A percentile compares a stretch with the other conserved stretches of the same genome.
Conservation (phyloP, 2,329 filamentous ascomycete genomes). For the Aaosphaeria arxii region DNA sequence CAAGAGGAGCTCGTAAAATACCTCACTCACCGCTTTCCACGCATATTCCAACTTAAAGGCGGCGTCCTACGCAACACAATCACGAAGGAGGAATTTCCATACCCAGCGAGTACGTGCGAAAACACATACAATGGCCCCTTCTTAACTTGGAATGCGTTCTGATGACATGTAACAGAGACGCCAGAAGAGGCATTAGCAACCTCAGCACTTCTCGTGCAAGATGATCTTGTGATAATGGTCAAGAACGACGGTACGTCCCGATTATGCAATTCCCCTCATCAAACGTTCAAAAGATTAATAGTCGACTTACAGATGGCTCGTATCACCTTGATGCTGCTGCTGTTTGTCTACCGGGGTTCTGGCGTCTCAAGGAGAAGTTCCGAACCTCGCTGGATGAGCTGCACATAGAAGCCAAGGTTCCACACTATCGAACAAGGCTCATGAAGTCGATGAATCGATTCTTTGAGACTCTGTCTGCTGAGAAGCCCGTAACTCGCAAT, state of each 20-base stretch:
- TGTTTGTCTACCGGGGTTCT: slow-evolving; percentile 6
- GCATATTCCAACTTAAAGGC: slow-evolving; percentile 2
- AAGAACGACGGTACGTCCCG: slow-evolving; percentile 2
- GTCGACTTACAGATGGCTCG: not conserved
- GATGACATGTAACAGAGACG: not conserved
- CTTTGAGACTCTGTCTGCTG: slow-evolving; percentile 2
- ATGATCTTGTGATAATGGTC: slow-evolving; percentile 5
- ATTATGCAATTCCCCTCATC: not conserved
- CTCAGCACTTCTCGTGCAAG: slow-evolving; percentile 3
- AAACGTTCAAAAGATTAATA: not conserved
- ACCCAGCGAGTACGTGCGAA: not conserved
- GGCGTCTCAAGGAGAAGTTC: slow-evolving; percentile 6
- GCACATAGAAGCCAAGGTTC: slow-evolving; percentile 6
- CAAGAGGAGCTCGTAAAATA: slow-evolving; percentile 25
- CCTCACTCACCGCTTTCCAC: slow-evolving; percentile 5
- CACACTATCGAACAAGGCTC: slow-evolving; percentile 4
- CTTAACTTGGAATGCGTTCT: not conserved
- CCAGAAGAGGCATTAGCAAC: slow-evolving; percentile 3
- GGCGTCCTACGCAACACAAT: slow-evolving; percentile 1
- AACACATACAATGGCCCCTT: not conserved
- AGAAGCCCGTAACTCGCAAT: slow-evolving; percentile 4
- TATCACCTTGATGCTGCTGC: slow-evolving; percentile 6
- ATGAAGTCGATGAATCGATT: slow-evolving; percentile 7
- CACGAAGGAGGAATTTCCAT: slow-evolving; percentile 3
- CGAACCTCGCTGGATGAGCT: slow-evolving; percentile 5